Evolutionary conservation across 1,139 yeast genomes (phyloP), one percentile per base, ranked within the genome.

Genomic region (Debaryomyces robertsiae): DNA sequence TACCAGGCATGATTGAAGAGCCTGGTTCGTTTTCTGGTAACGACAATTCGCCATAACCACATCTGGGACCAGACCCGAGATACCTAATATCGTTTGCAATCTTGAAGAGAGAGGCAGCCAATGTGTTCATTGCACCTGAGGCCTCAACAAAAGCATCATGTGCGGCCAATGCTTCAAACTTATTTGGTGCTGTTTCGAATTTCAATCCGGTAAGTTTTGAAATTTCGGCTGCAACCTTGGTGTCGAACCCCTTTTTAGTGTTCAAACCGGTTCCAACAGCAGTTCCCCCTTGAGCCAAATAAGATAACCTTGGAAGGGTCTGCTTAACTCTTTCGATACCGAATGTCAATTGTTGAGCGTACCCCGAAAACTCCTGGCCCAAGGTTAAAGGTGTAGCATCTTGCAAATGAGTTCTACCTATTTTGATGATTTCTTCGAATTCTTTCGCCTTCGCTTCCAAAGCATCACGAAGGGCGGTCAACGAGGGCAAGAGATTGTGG

Each of bases 11-110:
- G 67, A 90, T 90, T 25, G 95, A 87, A 44, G 95, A 87, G 57
- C 97, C 97, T 41, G 97, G 96, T 71, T 90, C 97, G 67, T 90
- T 90, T 74, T 89, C 96, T 46, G 97, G 97, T 52, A 90, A 73
- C 19, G 85, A 63, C 55, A 90, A 79, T 70, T 90, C 97, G 40
- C 96, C 96, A 69, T 90, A 90, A 44, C 97, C 97, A 69, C 97
- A 90, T 69, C 97, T 83, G 57, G 97, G 97, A 50, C 97, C 97
- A 24, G 95, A 86, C 43, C 96, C 96, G 53, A 90, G 79, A 76
- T 90, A 90, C 69, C 97, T 79, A 61, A 90, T 89, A 65, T 90
- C 97, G 67, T 90, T 87, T 54, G 96, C 96, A 53, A 90, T 90
- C 77, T 90, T 90, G 82, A 75, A 90, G 55, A 90, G 73, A 19